Conservation (phyloP, 768 basidiomycete genomes). For the Mycena belliarum region DNA sequence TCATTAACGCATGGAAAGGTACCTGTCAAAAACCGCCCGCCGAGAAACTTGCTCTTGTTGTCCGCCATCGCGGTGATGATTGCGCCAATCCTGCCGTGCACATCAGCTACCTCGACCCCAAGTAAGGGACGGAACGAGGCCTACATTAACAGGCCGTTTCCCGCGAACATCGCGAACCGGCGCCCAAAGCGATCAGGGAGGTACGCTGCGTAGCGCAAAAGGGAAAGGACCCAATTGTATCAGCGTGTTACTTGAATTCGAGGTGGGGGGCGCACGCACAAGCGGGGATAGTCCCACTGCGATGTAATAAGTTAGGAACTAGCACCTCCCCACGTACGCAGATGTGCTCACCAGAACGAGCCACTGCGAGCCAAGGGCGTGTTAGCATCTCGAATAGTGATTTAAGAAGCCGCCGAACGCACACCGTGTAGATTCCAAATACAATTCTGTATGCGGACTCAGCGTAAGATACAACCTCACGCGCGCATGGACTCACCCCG, state of each 20-base stretch:
- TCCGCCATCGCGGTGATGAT: slow-evolving; percentile 50
- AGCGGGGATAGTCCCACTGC: slow-evolving; percentile 44
- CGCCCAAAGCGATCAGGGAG: slow-evolving; percentile 52
- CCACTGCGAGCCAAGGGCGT: slow-evolving; percentile 28
- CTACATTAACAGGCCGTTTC: slow-evolving; percentile 47
- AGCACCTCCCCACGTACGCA: not conserved
- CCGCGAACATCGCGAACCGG: slow-evolving; percentile 50
- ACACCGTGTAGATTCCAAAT: slow-evolving; percentile 56
- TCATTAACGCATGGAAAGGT: not conserved
- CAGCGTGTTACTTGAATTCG: no score
- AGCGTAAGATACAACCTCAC: no score
- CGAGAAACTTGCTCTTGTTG: slow-evolving; percentile 44
- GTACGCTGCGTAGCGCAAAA: slow-evolving; percentile 2
- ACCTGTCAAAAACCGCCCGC: slow-evolving; percentile 54
- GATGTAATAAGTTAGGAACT: not conserved
- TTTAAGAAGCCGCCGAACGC: slow-evolving; percentile 10
- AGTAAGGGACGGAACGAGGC: no score
- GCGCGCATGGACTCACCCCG: slow-evolving; percentile 25
- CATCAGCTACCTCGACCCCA: not conserved
- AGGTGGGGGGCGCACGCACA: slow-evolving; percentile 25
- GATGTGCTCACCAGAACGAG: slow-evolving; percentile 35
- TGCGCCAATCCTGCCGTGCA: slow-evolving; percentile 44
- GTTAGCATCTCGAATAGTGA: not conserved
- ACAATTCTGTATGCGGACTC: slow-evolving; percentile 43
- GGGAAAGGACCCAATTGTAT: no score